A percentile compares a stretch with the other conserved stretches of the same genome.
Conservation (phyloP, 352 stramenopile genomes). For the Pythium dissimile region DNA sequence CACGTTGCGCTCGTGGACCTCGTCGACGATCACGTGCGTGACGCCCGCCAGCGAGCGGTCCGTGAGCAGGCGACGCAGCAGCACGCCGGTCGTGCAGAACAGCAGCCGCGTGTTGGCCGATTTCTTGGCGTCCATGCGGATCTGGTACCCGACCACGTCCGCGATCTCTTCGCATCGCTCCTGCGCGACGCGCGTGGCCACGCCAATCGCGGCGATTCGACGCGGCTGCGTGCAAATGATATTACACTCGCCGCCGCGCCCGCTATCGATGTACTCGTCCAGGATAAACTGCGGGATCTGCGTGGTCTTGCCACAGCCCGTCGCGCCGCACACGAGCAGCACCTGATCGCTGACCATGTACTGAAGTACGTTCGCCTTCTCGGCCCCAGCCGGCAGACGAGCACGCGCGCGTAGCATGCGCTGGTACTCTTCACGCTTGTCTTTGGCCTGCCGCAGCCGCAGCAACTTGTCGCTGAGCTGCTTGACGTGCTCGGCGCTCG, state of each 20-base stretch:
- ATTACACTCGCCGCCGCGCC: conserved; percentile 85
- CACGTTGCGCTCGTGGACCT: conserved; percentile 97
- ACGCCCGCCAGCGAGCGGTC: conserved; percentile 88
- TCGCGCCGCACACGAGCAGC: conserved; percentile 94
- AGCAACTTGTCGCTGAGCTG: conserved; percentile 46
- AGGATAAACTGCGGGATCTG: conserved; percentile 98
- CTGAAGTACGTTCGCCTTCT: conserved; percentile 56
- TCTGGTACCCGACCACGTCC: conserved; percentile 93
- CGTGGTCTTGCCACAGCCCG: conserved; percentile 94
- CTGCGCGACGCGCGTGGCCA: conserved; percentile 93
- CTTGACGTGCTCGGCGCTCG: conserved; percentile 36
- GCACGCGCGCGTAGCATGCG: conserved; percentile 52
- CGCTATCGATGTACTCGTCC: conserved; percentile 88
- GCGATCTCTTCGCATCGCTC: conserved; percentile 90
- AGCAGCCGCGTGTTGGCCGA: conserved; percentile 88
- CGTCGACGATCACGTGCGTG: conserved; percentile 98
- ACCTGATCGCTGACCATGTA: conserved; percentile 79
- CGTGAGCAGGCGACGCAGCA: conserved; percentile 91
- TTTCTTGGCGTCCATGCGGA: conserved; percentile 93
- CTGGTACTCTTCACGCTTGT: conserved; percentile 39
- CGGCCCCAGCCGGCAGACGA: conserved; percentile 55
- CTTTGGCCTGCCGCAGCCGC: conserved; percentile 39
- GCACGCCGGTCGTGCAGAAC: conserved; percentile 96
- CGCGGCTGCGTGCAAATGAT: conserved; percentile 97
- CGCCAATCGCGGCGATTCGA: conserved; percentile 94